A percentile compares a stretch with the other conserved stretches of the same genome.
phyloP scores from a whole-genome alignment of 352 stramenopile genomes.

The Phytophthora niederhauseri region DNA sequence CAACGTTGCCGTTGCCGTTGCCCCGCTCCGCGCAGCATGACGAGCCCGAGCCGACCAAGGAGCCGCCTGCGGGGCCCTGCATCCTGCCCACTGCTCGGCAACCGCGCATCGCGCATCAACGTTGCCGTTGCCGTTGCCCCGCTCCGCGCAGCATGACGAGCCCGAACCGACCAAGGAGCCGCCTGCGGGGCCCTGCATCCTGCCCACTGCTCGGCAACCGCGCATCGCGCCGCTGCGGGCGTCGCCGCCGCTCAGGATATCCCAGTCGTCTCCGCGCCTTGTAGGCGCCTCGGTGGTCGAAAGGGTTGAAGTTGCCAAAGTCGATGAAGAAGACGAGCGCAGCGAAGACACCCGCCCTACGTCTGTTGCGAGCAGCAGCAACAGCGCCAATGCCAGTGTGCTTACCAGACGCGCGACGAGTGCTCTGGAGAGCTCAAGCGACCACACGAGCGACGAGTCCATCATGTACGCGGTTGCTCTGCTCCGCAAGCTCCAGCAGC shows the following conservation, averaged over 20 bases:
- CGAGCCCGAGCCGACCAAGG: conserved; percentile 20
- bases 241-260: conserved; percentile 22
- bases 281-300: conserved; percentile 28
- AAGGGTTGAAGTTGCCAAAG: conserved; percentile 12
- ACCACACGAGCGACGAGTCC: conserved; percentile 45
- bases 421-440: conserved; percentile 27
- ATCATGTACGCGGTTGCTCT: conserved; percentile 65
- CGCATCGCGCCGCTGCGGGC: conserved; percentile 19
- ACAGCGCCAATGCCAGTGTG: not conserved
- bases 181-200: conserved; percentile 18
- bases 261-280: conserved; percentile 36
- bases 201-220: conserved; percentile 13
- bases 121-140: too few relatives aligned
- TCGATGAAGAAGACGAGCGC: conserved; percentile 24
- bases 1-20: conserved; percentile 30
- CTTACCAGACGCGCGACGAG: conserved; percentile 22
- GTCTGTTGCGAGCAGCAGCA: conserved; percentile 7
- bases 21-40: conserved; percentile 14
- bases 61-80: conserved; percentile 16
- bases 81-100: conserved; percentile 19
- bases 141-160: conserved; percentile 17
- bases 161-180: conserved; percentile 22
- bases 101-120: conserved; percentile 18
- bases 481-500: conserved; percentile 62
- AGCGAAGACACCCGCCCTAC: conserved; percentile 6